Evolutionary conservation across 257 asterid species (phyloP).

Genomic region (Solanum paucissectum): DNA sequence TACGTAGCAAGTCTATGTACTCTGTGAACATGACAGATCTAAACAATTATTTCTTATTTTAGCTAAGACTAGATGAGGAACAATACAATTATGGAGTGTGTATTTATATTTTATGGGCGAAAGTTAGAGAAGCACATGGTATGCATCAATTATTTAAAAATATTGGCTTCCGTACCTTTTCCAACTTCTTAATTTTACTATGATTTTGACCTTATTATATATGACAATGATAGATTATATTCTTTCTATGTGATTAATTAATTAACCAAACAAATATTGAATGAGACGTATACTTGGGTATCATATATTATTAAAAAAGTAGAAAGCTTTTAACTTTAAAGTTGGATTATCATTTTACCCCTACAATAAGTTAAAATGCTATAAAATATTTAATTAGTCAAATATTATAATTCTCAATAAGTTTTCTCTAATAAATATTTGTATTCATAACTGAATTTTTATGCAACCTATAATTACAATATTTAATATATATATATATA

Average conservation of each 20-base stretch:
- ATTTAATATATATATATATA: no score
- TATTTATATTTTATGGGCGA: not conserved
- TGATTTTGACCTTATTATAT: not conserved
- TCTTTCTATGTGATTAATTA: not conserved
- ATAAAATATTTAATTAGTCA: no score
- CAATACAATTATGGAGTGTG: not conserved
- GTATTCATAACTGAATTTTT: no score
- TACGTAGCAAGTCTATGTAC: not conserved
- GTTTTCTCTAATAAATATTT: no score
- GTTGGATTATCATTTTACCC: no score
- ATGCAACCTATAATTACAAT: no score
- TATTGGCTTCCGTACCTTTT: not conserved
- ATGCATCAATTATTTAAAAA: not conserved
- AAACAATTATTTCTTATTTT: not conserved
- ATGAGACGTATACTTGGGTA: not conserved
- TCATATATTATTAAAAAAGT: no score
- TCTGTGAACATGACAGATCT: not conserved
- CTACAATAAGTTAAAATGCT: no score
- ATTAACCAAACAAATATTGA: not conserved
- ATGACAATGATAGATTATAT: not conserved
- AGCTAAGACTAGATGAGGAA: not conserved
- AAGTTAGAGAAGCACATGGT: not conserved
- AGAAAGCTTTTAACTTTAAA: no score
- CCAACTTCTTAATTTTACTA: not conserved
- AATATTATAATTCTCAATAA: no score